Base-by-base conservation (phyloP, 768 basidiomycete genomes). In the Termitomyces sp. region DNA sequence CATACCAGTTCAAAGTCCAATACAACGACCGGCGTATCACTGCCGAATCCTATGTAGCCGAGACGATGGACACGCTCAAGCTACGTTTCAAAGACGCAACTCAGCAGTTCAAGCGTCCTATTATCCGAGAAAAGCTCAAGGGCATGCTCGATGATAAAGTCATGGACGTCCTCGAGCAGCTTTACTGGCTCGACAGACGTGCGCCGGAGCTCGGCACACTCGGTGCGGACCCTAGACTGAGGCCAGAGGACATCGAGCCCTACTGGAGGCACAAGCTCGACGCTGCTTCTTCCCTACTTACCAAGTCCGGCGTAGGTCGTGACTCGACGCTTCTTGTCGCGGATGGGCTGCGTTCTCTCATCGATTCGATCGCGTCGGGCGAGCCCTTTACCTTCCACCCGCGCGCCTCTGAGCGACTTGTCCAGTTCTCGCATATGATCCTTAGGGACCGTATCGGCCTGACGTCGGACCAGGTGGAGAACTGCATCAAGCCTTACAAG, bases 401-500 rank as follows among this genome's bases (percentile, higher is more conserved):
- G 0, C 82, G 79, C 18, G 90, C 95, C 0, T 84, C 94, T 18
- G 94, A 96, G 62, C 86, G 95, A 26, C 86, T 99, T 59, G 84
- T 91, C 57, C 82, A 96, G 67, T 97, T 98, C 70, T 92, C 91
- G 10, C 95, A 98, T 73, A 85, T 82, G 72, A 95, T 99, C 68
- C 75, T 99, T 53, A 82, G 96, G 58, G 96, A 98, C 67, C 85
- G 96, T 6, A 90, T 98, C 57, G 91, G 93, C 16, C 75, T 96
- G 55, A 94, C 97, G n/a, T 89, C 93, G 5, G 97, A 99, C 70
- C 96, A 98, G 74, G 96, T 99, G 16, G 97, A 99, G 78, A 99
- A 98, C 72, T 96, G 93, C 72, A 98, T 99, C 80, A 99, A 99
- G 74, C 97, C 96, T 30, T 98, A 86, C 82, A 99, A 99, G 78